A percentile compares a stretch with the other conserved stretches of the same genome.
Evolutionary conservation across 169 alveolate species (phyloP).

Genomic region (Haemoproteus tartakovskyi): DNA sequence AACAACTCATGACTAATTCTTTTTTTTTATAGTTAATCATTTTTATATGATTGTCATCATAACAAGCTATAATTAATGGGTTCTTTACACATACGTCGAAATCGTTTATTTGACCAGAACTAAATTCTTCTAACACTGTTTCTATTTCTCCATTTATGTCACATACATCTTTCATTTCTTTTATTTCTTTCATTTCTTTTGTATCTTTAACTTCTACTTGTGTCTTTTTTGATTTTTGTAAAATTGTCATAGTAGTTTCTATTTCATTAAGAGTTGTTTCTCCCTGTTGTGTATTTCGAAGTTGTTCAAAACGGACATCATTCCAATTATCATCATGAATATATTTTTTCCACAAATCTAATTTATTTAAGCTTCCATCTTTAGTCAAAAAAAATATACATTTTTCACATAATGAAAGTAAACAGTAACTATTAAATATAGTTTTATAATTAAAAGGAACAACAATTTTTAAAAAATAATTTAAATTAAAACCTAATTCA

Average conservation of each 20-base stretch:
- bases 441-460: conserved; percentile 6
- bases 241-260: no score
- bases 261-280: no score
- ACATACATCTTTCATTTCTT: no score
- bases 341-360: conserved; percentile 6
- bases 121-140: conserved; percentile 12
- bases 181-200: background rate
- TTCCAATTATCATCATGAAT: background rate
- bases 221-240: no score
- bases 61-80: conserved; percentile 34
- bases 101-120: conserved; percentile 40
- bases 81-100: conserved; percentile 38
- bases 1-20: conserved; percentile 16
- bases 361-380: conserved; percentile 44
- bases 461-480: conserved; percentile 8
- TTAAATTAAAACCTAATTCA: conserved; percentile 1
- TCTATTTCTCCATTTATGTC: conserved; percentile 12
- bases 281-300: background rate
- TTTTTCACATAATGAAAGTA: conserved; percentile 32
- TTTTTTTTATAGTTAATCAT: conserved; percentile 46
- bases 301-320: background rate
- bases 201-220: background rate
- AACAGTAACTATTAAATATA: conserved; percentile 20
- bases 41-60: conserved; percentile 36
- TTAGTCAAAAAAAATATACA: conserved; percentile 20